These are phyloP conservation scores for Mortierella hygrophila DNA, from an alignment of 192 early-diverging fungal genomes.

Conservation along the genomic window DNA sequence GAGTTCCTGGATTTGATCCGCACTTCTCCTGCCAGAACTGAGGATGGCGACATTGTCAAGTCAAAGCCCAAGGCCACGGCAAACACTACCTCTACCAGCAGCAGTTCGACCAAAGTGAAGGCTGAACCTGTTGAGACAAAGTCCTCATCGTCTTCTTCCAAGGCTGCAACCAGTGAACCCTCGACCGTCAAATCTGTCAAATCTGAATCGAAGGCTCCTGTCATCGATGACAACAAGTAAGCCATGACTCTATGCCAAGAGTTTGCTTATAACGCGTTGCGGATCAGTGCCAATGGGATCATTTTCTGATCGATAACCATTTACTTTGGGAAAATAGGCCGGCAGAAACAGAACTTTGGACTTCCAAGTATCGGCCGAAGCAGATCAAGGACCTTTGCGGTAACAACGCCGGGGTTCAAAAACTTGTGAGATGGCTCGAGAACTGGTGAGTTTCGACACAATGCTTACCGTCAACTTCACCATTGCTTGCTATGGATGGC, in stretches of 20 bases:
- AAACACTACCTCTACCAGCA: conserved; percentile 6
- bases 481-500: not conserved
- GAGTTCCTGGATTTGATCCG: conserved; percentile 85
- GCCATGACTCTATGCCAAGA: not conserved
- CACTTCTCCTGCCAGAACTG: conserved; percentile 59
- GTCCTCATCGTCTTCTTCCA: not conserved
- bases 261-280: not conserved
- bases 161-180: not conserved
- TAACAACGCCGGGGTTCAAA: conserved; percentile 80
- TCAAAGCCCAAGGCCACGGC: conserved; percentile 25
- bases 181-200: conserved; percentile 1
- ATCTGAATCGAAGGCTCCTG: not conserved
- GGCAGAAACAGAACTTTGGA: conserved; percentile 78
- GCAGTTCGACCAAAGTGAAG: conserved; percentile 3
- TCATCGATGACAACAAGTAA: not conserved
- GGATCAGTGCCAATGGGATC: not conserved
- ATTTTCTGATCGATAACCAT: not conserved
- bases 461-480: conserved; percentile 4
- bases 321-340: not conserved
- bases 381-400: conserved; percentile 87
- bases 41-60: conserved; percentile 31
- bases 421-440: conserved; percentile 80
- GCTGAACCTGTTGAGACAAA: not conserved
- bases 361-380: conserved; percentile 93
- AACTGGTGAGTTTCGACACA: conserved; percentile 68